phyloP scores from a whole-genome alignment of 2,329 filamentous ascomycete species.

The Colletotrichum liaoningense region DNA sequence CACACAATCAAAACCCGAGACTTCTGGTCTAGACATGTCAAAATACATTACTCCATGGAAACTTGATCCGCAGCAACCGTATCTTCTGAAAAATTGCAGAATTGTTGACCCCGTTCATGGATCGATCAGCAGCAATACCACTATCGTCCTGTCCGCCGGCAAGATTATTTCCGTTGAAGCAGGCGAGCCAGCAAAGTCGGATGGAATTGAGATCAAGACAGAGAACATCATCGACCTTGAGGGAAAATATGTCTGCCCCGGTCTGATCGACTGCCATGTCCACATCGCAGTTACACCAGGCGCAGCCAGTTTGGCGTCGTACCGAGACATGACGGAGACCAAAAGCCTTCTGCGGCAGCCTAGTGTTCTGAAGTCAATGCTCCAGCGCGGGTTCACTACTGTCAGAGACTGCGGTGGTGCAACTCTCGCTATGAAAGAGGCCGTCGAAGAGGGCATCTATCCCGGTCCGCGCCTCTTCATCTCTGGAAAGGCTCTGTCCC shows the following conservation, averaged over 20 bases:
- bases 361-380: constrained; percentile 56
- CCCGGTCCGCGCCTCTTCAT: constrained; percentile 67
- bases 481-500: constrained; percentile 62
- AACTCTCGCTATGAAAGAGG: constrained; percentile 63
- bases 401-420: constrained; percentile 70
- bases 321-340: constrained; percentile 44
- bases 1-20: neutral
- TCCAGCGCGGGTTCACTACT: constrained; percentile 69
- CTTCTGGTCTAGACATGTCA: neutral
- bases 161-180: constrained; percentile 39
- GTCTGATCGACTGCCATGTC: constrained; percentile 48
- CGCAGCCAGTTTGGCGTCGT: constrained; percentile 21
- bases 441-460: constrained; percentile 64
- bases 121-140: constrained; percentile 41
- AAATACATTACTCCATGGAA: constrained; percentile 47
- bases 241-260: constrained; percentile 45
- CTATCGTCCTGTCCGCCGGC: constrained; percentile 49
- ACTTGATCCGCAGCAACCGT: constrained; percentile 42
- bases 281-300: constrained; percentile 45
- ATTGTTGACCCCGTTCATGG: constrained; percentile 53
- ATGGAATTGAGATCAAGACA: neutral
- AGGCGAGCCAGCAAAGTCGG: neutral
- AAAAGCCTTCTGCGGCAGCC: constrained; percentile 57
- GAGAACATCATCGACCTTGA: constrained; percentile 38
- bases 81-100: constrained; percentile 54